A percentile compares a stretch with the other conserved stretches of the same genome.
phyloP scores from a whole-genome alignment of 495 filamentous ascomycete species.

The Glarea lozoyensis region DNA sequence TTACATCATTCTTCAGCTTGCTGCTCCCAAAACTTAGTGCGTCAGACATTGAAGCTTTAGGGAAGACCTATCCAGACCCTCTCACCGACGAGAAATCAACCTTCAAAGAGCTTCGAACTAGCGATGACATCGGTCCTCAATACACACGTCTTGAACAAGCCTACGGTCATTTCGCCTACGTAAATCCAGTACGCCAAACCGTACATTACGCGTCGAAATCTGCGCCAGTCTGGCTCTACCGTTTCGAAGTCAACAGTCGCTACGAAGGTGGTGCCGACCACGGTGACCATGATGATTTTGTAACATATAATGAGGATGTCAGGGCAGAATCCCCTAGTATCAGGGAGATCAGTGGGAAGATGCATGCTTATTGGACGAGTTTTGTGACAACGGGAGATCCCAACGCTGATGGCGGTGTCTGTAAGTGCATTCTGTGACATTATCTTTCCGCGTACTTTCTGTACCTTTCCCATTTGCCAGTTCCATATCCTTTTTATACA shows the following conservation, averaged over 20 bases:
- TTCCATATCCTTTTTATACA: no score
- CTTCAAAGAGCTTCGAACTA: constrained; percentile 30
- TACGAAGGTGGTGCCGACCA: constrained; percentile 46
- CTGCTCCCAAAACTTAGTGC: constrained; percentile 44
- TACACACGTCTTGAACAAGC: constrained; percentile 52
- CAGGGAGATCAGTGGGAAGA: constrained; percentile 36
- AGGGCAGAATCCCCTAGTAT: constrained; percentile 34
- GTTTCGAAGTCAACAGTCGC: constrained; percentile 44
- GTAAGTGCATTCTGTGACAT: no score
- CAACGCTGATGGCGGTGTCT: constrained; percentile 27
- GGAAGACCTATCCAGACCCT: constrained; percentile 50
- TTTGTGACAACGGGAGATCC: constrained; percentile 47
- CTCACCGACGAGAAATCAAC: constrained; percentile 21
- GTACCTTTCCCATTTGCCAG: no score
- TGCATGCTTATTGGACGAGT: constrained; percentile 47
- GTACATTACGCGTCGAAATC: constrained; percentile 38
- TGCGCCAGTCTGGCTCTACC: constrained; percentile 45
- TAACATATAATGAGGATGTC: constrained; percentile 40
- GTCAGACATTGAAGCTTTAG: constrained; percentile 38
- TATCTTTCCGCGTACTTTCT: no score
- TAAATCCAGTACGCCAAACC: constrained; percentile 55
- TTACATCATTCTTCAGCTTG: constrained; percentile 43
- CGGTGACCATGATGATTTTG: constrained; percentile 47
- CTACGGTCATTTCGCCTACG: constrained; percentile 59
- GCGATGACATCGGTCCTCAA: constrained; percentile 38